These are phyloP conservation scores for Plantago coronopus DNA, from an alignment of 305 asterid species.

Conservation along the genomic window DNA sequence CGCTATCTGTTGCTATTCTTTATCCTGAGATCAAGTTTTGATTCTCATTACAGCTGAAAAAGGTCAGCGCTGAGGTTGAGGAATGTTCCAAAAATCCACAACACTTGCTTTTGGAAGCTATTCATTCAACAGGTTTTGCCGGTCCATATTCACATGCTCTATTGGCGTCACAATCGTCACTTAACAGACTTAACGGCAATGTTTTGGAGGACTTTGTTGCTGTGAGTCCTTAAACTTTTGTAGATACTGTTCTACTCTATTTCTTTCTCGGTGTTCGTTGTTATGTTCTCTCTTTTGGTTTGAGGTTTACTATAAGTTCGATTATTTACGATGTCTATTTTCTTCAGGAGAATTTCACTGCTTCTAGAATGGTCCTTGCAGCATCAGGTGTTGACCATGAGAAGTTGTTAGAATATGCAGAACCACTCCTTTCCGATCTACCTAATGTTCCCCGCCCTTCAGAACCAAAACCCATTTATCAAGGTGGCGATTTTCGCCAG, in stretches of 20 bases:
- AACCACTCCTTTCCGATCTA: slow-evolving; percentile 80
- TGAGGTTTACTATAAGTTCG: slow-evolving; percentile 10
- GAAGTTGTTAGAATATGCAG: slow-evolving; percentile 65
- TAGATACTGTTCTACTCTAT: slow-evolving; percentile 1
- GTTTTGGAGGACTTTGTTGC: slow-evolving; percentile 75
- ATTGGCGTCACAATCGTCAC: slow-evolving; percentile 70
- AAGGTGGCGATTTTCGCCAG: slow-evolving; percentile 88
- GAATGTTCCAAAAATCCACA: slow-evolving; percentile 82
- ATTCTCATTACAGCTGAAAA: slow-evolving; percentile 51
- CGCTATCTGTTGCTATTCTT: slow-evolving; percentile 14
- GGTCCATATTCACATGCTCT: slow-evolving; percentile 75
- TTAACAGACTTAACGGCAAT: slow-evolving; percentile 48
- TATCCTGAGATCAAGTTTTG: slow-evolving; percentile 7
- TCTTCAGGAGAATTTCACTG: slow-evolving; percentile 73
- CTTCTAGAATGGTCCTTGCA: slow-evolving; percentile 86
- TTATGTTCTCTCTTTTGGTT: slow-evolving; percentile 7
- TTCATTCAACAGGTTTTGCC: slow-evolving; percentile 77
- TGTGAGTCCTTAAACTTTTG: slow-evolving; percentile 40
- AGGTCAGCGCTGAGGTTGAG: slow-evolving; percentile 62
- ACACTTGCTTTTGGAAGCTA: slow-evolving; percentile 82
- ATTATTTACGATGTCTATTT: slow-evolving; percentile 15
- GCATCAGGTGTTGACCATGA: slow-evolving; percentile 95
- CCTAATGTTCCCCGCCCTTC: slow-evolving; percentile 38
- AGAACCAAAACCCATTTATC: slow-evolving; percentile 63
- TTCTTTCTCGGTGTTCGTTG: slow-evolving; percentile 6